These are phyloP conservation scores for Ganoderma lucidum DNA, from an alignment of 1,284 basidiomycete species.

Conservation along the genomic window DNA sequence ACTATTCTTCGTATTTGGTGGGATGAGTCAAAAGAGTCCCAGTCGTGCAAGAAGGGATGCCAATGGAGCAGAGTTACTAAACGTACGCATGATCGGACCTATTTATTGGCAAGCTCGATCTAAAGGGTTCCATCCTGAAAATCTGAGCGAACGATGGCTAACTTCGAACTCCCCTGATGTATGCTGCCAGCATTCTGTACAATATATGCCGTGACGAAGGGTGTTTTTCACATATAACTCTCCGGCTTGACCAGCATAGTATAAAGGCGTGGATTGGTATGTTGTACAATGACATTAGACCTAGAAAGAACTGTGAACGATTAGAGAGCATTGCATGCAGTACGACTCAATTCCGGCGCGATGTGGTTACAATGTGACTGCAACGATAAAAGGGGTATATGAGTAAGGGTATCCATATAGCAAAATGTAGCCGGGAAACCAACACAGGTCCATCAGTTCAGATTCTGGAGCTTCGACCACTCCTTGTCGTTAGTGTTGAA, in stretches of 20 bases:
- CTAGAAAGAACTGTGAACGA: not conserved
- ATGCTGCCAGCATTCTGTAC: too few relatives aligned
- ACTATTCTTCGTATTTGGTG: too few relatives aligned
- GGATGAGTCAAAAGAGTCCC: too few relatives aligned
- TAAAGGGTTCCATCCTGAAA: too few relatives aligned
- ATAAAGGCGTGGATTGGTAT: not conserved
- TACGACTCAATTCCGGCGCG: not conserved
- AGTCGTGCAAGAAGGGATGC: too few relatives aligned
- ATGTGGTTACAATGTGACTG: not conserved
- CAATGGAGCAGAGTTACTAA: too few relatives aligned
- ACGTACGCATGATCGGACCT: too few relatives aligned
- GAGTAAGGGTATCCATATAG: not conserved
- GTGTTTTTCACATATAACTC: too few relatives aligned
- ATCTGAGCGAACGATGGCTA: too few relatives aligned
- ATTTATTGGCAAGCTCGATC: too few relatives aligned
- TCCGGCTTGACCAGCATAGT: too few relatives aligned
- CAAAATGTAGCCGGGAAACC: not conserved
- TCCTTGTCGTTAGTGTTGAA: conserved; percentile 83
- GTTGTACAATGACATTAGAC: not conserved
- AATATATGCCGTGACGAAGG: not conserved
- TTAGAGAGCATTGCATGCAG: not conserved
- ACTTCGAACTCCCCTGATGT: too few relatives aligned
- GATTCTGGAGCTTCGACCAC: conserved; percentile 81
- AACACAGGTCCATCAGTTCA: conserved; percentile 51
- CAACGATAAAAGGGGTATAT: not conserved